A percentile compares a stretch with the other conserved stretches of the same genome.
These are phyloP conservation scores for Prototheca wickerhamii DNA, from an alignment of 163 green algal genomes.

Conservation along the genomic window DNA sequence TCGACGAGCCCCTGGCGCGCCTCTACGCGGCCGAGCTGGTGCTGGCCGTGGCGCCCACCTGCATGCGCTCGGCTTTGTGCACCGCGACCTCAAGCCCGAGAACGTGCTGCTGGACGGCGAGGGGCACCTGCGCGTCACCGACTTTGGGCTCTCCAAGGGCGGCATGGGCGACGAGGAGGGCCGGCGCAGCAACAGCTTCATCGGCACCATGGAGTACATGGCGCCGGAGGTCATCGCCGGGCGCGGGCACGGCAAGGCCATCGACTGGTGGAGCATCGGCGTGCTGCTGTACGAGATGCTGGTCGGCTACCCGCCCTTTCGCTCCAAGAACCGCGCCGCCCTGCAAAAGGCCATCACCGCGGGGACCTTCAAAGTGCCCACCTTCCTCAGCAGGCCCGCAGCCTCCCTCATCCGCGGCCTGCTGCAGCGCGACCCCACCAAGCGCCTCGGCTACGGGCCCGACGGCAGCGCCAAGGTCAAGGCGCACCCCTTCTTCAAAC, in stretches of 20 bases:
- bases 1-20: constrained; percentile 75
- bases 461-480: constrained; percentile 55
- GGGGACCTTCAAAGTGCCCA: constrained; percentile 75
- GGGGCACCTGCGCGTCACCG: constrained; percentile 85
- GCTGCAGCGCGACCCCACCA: constrained; percentile 59
- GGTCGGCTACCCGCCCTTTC: constrained; percentile 75
- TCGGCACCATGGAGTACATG: constrained; percentile 98
- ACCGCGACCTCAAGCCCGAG: constrained; percentile 96
- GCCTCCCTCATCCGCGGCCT: constrained; percentile 66
- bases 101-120: constrained; percentile 89
- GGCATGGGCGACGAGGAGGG: constrained; percentile 48
- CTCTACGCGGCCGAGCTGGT: constrained; percentile 96
- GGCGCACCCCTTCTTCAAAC: constrained; percentile 78
- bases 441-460: constrained; percentile 67
- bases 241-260: constrained; percentile 67
- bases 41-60: constrained; percentile 85
- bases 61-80: constrained; percentile 66
- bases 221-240: constrained; percentile 76
- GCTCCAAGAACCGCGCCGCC: constrained; percentile 54
- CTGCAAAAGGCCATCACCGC: constrained; percentile 79
- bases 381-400: constrained; percentile 51
- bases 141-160: constrained; percentile 94
- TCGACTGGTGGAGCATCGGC: constrained; percentile 95
- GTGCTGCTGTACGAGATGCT: constrained; percentile 99
- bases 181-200: constrained; percentile 83